These are phyloP conservation scores for Entonaema liquescens DNA, from an alignment of 495 filamentous ascomycete species.

Conservation along the genomic window DNA sequence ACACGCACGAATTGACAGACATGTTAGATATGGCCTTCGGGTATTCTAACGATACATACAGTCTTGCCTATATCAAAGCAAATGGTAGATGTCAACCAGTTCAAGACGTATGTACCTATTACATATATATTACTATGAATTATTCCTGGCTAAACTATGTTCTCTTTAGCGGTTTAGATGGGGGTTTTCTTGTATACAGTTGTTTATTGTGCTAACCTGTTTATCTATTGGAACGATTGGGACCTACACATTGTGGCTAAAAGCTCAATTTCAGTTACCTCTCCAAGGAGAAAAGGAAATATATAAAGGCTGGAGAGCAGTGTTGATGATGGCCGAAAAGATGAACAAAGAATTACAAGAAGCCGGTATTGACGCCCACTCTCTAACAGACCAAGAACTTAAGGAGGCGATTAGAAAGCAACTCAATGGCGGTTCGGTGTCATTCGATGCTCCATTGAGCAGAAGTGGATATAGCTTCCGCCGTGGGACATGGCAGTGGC, in stretches of 20 bases:
- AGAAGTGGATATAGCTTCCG: conserved; percentile 10
- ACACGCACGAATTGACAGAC: neutral
- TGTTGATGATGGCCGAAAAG: conserved; percentile 28
- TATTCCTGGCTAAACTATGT: neutral
- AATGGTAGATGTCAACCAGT: conserved; percentile 29
- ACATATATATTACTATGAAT: neutral
- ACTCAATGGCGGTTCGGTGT: conserved; percentile 28
- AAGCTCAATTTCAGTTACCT: conserved; percentile 22
- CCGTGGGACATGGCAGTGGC: neutral
- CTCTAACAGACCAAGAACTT: conserved; percentile 26
- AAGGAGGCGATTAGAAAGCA: conserved; percentile 17
- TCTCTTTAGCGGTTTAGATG: conserved; percentile 15
- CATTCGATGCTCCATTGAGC: conserved; percentile 12
- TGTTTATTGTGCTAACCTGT: neutral
- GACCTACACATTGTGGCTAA: conserved; percentile 19
- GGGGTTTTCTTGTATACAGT: conserved; percentile 33
- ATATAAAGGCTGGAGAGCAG: conserved; percentile 21
- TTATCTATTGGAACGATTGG: conserved; percentile 29
- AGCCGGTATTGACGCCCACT: conserved; percentile 14
- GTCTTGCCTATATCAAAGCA: neutral
- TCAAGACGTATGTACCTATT: conserved; percentile 11
- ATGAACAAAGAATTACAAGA: conserved; percentile 20
- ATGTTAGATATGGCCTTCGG: conserved; percentile 5
- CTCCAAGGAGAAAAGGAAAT: conserved; percentile 13
- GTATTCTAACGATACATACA: conserved; percentile 26